Evolutionary conservation across 345 rosid species (phyloP), one percentile per base, ranked within the genome.

Genomic region (Alliaria petiolata): DNA sequence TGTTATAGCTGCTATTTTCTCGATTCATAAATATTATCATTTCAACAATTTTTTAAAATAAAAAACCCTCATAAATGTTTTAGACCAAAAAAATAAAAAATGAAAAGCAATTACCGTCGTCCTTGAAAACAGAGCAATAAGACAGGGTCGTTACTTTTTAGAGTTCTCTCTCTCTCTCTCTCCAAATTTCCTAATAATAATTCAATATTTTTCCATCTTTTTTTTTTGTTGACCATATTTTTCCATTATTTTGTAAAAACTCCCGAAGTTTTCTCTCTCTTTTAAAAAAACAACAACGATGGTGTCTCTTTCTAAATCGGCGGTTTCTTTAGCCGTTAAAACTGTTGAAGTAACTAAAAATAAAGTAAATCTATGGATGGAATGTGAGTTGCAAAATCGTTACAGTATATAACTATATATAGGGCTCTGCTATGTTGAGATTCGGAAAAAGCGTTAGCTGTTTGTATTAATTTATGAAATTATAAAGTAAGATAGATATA

Each of bases 281-380:
- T 7, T 16, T 12, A 25, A 22, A 53, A 2, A n/a, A n/a, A n/a
- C n/a, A n/a, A 22, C 22, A 8, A 14, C 47, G 22, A 1, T 55
- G 65, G 50, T 65, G 40, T 74, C 62, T 51, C 12, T 75, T 30
- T 75, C 31, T 45, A 62, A 55, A 63, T 33, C 61, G 64, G 50
- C 78, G 7, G 78, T 74, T 76, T 61, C 34, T 63, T 53, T 43
- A 45, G 64, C 74, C 70, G 70, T 69, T 76, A 39, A 62, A 69
- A 55, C 79, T 76, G 79, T 76, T 76, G 65, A 30, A 55, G 53
- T 40, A 47, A 47, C 53, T 20, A 45, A 62, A 62, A 26, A 30
- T 11, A 10, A 53, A 42, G 19, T 15, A 5, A 8, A 5, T 10
- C 31, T 40, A 13, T 60, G 26, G 25, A 60, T 42, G 53, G 31